These are phyloP conservation scores for Sistotremastrum niveocremeum DNA, from an alignment of 768 basidiomycete species.

Conservation along the genomic window DNA sequence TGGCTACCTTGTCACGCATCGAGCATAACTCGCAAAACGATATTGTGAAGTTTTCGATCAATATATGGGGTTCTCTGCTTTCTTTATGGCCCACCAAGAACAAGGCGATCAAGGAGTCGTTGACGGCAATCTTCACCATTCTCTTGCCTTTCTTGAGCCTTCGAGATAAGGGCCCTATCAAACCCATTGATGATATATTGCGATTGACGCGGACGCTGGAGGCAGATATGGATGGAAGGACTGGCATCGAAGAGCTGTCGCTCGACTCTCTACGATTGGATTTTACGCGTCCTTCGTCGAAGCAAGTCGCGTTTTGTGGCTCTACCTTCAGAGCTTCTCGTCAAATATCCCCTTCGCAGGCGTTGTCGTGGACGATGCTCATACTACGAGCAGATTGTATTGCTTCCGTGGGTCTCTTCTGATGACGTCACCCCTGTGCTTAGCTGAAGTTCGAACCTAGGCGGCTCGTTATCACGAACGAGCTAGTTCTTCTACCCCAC, in stretches of 20 bases:
- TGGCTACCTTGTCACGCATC: slow-evolving; percentile 58
- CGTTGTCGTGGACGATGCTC: slow-evolving; percentile 64
- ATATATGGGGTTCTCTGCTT: slow-evolving; percentile 51
- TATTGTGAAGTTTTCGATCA: slow-evolving; percentile 45
- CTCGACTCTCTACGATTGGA: slow-evolving; percentile 54
- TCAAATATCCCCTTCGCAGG: slow-evolving; percentile 57
- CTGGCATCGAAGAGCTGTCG: slow-evolving; percentile 52
- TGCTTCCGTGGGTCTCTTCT: slow-evolving; percentile 34
- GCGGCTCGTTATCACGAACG: neutral
- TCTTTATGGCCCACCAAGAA: slow-evolving; percentile 71
- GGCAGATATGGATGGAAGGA: slow-evolving; percentile 47
- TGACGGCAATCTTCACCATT: slow-evolving; percentile 57
- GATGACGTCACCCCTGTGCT: too few relatives aligned
- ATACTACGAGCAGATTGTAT: slow-evolving; percentile 74
- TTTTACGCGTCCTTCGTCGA: slow-evolving; percentile 7
- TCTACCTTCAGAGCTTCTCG: slow-evolving; percentile 60
- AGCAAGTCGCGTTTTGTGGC: slow-evolving; percentile 35
- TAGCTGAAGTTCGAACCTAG: neutral
- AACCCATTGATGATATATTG: slow-evolving; percentile 34
- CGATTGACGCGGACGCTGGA: slow-evolving; percentile 44
- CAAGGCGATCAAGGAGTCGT: slow-evolving; percentile 59
- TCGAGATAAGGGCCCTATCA: slow-evolving; percentile 17
- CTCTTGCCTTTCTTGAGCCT: slow-evolving; percentile 60
- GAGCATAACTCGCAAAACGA: slow-evolving; percentile 57
- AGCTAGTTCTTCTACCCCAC: neutral